Base-by-base conservation (phyloP, 2,329 filamentous ascomycete species). In the Phoma sp. region DNA sequence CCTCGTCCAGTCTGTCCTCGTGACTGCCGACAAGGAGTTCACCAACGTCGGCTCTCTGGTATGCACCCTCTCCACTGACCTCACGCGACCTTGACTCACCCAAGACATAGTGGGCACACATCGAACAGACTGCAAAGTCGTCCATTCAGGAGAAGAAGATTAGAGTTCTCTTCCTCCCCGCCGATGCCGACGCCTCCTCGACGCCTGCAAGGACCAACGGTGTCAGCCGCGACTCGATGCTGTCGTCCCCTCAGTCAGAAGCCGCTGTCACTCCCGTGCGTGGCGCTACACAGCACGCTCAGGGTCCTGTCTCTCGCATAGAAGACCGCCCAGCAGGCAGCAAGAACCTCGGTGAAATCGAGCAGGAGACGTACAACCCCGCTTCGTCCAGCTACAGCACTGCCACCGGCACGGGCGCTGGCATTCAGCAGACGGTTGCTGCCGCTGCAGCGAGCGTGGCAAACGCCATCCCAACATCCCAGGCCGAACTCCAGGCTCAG, bases 61-160 rank as follows among this genome's bases (percentile, higher is more conserved):
- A 84, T 69, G 89, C 57, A 31, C 22, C 22, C 4, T 4, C 33
- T 8, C 31, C 24, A 22, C 15, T 9, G 2, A 21, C 27, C 21
- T 31, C 33, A 48, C 32, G n/a, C 46, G n/a, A 36, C 29, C 27
- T 31, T 31, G 8, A 38, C 58, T 67, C 54, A 68, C 37, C 31
- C n/a, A 15, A 29, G 38, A 43, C 64, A 56, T 68, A 95, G 90
- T 96, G 93, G 87, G 86, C 82, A 65, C 81, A 83, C 85, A 81
- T 89, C 73, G 81, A 95, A 81, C 85, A 88, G 72, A 84, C 84
- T 9, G 84, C 90, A 54, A 98, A 96, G 79, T 82, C 84, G 13
- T 82, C 85, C 21, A 88, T 99, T 56, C 87, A 92, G 70, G 95
- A 99, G 82, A 91, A 89, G 81, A 99, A 98, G 83, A 99, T 99